Conservation (phyloP, 2,329 filamentous ascomycete species). For the Apiospora sp. region DNA sequence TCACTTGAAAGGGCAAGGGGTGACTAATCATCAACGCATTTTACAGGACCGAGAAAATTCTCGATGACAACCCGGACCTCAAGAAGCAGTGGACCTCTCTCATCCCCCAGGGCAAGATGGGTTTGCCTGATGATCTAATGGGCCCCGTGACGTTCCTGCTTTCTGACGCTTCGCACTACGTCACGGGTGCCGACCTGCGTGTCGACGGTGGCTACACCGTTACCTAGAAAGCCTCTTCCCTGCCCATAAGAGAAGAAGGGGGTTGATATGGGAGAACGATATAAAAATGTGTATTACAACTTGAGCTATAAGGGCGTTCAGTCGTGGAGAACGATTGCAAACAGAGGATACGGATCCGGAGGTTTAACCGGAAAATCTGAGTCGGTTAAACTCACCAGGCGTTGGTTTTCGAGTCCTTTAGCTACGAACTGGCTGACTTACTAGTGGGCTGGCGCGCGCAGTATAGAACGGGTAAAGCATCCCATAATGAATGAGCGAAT, state of each 20-base stretch:
- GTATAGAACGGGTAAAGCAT: background rate
- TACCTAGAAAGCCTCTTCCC: slow-evolving; percentile 57
- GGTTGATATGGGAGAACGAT: background rate
- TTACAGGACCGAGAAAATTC: slow-evolving; percentile 85
- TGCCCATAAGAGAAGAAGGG: slow-evolving; percentile 18
- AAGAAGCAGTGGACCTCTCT: slow-evolving; percentile 90
- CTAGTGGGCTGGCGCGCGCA: background rate
- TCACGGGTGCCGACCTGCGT: slow-evolving; percentile 76
- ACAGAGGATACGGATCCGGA: background rate
- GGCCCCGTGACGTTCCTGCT: slow-evolving; percentile 88
- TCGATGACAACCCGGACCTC: slow-evolving; percentile 90
- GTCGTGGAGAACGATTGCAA: background rate
- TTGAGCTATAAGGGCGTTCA: background rate
- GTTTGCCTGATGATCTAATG: slow-evolving; percentile 89
- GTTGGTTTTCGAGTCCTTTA: slow-evolving; percentile 1
- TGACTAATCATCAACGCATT: background rate
- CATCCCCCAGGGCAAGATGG: slow-evolving; percentile 95
- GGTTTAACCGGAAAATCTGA: slow-evolving; percentile 1
- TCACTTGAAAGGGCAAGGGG: background rate
- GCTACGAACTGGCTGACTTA: background rate
- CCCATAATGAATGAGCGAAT: background rate
- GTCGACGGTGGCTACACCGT: slow-evolving; percentile 92
- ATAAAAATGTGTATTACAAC: background rate
- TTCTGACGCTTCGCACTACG: slow-evolving; percentile 79
- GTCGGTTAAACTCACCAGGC: slow-evolving; percentile 8